phyloP scores from a whole-genome alignment of 495 filamentous ascomycete genomes.

The Cercophora newfieldiana region DNA sequence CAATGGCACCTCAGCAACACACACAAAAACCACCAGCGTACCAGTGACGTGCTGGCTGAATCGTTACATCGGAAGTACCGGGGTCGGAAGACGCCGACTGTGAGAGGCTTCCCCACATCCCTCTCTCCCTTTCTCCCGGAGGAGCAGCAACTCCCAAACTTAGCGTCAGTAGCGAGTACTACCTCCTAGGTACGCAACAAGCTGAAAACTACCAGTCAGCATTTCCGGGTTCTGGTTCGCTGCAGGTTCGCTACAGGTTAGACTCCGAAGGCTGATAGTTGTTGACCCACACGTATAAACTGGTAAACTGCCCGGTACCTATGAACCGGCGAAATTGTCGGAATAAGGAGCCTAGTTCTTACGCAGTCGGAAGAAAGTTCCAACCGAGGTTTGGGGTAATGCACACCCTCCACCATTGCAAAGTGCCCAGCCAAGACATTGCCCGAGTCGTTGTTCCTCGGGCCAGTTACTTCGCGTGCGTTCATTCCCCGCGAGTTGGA shows the following conservation, averaged over 20 bases:
- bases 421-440: neutral
- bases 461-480: neutral
- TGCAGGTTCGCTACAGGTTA: neutral
- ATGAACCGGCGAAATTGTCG: neutral
- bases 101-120: neutral
- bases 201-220: neutral
- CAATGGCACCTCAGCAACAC: neutral
- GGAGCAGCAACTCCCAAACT: neutral
- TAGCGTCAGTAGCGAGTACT: neutral
- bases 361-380: neutral
- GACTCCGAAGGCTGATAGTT: neutral
- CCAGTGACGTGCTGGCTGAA: neutral
- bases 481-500: neutral
- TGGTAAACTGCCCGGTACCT: too few species aligned
- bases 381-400: neutral
- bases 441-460: neutral
- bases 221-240: neutral
- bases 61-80: neutral
- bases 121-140: neutral
- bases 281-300: neutral
- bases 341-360: neutral
- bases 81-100: neutral
- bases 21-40: neutral
- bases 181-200: neutral
- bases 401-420: neutral